Base-by-base conservation (phyloP, 2,329 filamentous ascomycete species). In the Aureobasidium sp. region DNA sequence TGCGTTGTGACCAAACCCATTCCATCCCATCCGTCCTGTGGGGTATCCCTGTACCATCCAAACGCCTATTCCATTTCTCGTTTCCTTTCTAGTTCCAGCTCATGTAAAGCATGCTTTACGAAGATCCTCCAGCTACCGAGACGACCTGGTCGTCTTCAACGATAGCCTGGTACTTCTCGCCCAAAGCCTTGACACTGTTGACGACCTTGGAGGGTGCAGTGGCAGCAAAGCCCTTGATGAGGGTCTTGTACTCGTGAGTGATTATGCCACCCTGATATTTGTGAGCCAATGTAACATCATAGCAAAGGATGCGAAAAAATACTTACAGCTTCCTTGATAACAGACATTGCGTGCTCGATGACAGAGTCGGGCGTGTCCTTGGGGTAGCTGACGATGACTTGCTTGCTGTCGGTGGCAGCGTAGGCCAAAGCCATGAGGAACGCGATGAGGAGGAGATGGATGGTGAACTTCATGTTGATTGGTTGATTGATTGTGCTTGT, bases 101-200 rank as follows among this genome's bases (percentile, higher is more conserved):
- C 5, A 36, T n/a, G 27, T 21, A 25, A 3, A 34, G 16, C 11
- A 5, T 41, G 4, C 6, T 27, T 7, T 42, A 42, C 25, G 36
- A 42, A 25, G 58, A 60, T 5, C 14, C 10, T 44, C 50, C 60
- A 34, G 50, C 60, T 9, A 57, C 42, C 3, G 63, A 61, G 16
- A 94, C 82, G 30, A 86, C 75, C 70, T 88, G 78, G 70, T 96
- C 91, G 69, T 92, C 85, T 75, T 96, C 91, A 65, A 97, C 84
- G 34, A 80, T 73, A 1, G 86, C 84, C 57, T 83, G 77, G 42
- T 61, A 54, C 74, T 85, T 86, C 63, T 82, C 72, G 60, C 78
- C 77, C 76, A 83, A 79, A 1, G 83, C 77, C 67, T 86, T 82
- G 34, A 96, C 82, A 5, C 80, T 80, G 63, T 90, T 81, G 61